Base-by-base conservation (phyloP, 2,329 filamentous ascomycete species). In the Cercospora brassicicola region DNA sequence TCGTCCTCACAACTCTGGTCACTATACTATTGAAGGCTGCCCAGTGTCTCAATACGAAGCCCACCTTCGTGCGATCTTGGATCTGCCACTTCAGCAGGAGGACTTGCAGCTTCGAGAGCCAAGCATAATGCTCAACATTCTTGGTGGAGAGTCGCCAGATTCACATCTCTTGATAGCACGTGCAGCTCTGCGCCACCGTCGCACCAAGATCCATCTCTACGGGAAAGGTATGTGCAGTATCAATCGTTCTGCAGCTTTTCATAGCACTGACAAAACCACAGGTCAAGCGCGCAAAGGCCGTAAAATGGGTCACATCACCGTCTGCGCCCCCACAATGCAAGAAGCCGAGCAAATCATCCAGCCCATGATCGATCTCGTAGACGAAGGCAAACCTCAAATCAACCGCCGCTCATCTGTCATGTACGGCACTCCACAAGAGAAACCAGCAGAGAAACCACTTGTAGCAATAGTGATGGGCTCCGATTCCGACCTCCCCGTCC, bases 231-330 rank as follows among this genome's bases (percentile, higher is more conserved):
- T 39, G 15, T 45, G 11, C 18, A 23, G 23, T 39, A 18, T 51
- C 36, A 9, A 26, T 26, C 15, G 1, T 6, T 13, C 20, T 26
- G n/a, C 18, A 23, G 28, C 6, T n/a, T 9, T 9, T 42, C 15
- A 2, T 15, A 2, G 15, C 15, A 42, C 60, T 63, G 53, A 63
- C n/a, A 10, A 13, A 5, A 31, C 4, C 18, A 39, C 31, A 64
- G 62, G 51, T 10, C 88, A 87, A 57, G 91, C 93, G 28, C 92
- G 93, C 74, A 92, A 92, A 4, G 91, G 92, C 36, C 90, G 95
- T 56, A 99, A 98, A 81, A 98, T 98, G 82, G 94, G 94, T 10
- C 95, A 99, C 79, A 88, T 99, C 73, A 98, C 94, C 0, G 82
- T 96, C 42, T 91, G 91, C 1, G 89, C 89, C 0, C 84, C 86